Percentiles rank a stretch among this genome's conserved stretches.
phyloP scores from a whole-genome alignment of 129 eudicot genomes.

The Gnaphalium uliginosum region DNA sequence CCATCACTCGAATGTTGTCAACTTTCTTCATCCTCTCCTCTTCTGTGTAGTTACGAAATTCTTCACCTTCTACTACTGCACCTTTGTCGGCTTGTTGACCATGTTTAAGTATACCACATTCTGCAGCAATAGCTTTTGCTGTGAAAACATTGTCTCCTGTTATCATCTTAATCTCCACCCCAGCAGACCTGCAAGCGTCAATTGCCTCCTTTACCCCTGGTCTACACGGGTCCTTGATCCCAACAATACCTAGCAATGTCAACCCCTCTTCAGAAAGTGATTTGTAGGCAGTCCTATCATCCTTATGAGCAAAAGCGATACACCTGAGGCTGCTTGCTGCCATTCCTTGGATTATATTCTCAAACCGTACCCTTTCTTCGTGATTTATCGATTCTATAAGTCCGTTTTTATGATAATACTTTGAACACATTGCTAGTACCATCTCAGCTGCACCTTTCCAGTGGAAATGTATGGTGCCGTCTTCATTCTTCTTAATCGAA shows the following conservation, averaged over 20 bases:
- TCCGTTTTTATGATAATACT: conserved; percentile 43
- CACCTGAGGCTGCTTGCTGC: conserved; percentile 76
- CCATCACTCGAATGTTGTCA: conserved; percentile 3
- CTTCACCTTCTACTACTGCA: conserved; percentile 10
- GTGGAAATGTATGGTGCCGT: conserved; percentile 41
- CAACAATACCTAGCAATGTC: conserved; percentile 35
- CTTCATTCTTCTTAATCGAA: conserved; percentile 31
- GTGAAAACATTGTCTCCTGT: conserved; percentile 14
- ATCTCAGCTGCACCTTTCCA: conserved; percentile 85
- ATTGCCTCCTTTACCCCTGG: conserved; percentile 58
- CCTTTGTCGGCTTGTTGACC: neutral
- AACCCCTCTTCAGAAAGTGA: neutral
- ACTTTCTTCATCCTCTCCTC: conserved; percentile 11
- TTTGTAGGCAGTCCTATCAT: conserved; percentile 34
- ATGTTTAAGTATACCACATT: conserved; percentile 7
- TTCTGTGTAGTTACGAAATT: conserved; percentile 5
- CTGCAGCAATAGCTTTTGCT: conserved; percentile 9
- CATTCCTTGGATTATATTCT: conserved; percentile 59
- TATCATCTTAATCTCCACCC: conserved; percentile 14
- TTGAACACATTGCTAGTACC: conserved; percentile 56
- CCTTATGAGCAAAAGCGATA: conserved; percentile 64
- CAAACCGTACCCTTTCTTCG: conserved; percentile 38
- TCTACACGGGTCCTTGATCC: conserved; percentile 69
- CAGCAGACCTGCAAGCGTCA: conserved; percentile 42
- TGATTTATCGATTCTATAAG: conserved; percentile 23